A percentile compares a stretch with the other conserved stretches of the same genome.
phyloP scores from a whole-genome alignment of 495 filamentous ascomycete species.

The Platismatia glauca region DNA sequence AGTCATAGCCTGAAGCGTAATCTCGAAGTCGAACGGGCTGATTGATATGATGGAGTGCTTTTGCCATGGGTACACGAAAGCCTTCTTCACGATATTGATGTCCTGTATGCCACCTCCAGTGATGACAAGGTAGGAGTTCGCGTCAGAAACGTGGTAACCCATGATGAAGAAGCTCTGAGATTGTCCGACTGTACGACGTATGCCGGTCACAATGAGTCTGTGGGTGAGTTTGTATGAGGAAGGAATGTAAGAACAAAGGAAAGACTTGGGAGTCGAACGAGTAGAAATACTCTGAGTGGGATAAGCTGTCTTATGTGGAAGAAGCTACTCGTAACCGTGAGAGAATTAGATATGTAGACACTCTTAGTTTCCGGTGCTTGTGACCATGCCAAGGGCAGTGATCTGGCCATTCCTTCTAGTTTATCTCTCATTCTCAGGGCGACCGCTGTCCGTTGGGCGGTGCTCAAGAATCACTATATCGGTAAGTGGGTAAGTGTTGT shows the following conservation, averaged over 20 bases:
- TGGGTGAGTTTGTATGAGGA: background rate
- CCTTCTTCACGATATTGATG: constrained; percentile 65
- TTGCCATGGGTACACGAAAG: constrained; percentile 59
- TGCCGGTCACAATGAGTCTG: background rate
- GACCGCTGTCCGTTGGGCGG: background rate
- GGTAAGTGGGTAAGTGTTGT: no score
- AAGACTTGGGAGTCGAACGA: background rate
- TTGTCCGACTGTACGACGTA: background rate
- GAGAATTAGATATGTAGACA: background rate
- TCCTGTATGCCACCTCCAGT: constrained; percentile 65
- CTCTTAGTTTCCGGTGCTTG: background rate
- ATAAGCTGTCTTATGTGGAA: background rate
- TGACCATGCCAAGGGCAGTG: background rate
- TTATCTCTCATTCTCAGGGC: background rate
- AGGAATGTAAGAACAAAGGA: background rate
- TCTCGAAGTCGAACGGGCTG: constrained; percentile 66
- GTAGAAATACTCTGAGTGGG: background rate
- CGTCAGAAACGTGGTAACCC: constrained; percentile 30
- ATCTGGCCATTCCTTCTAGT: background rate
- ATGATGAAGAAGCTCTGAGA: background rate
- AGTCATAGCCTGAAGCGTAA: constrained; percentile 75
- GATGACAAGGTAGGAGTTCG: constrained; percentile 63
- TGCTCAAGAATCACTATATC: background rate
- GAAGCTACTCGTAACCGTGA: background rate
- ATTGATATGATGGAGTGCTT: constrained; percentile 47